These are phyloP conservation scores for Colletotrichum limetticola DNA, from an alignment of 2,329 filamentous ascomycete genomes.

Conservation along the genomic window DNA sequence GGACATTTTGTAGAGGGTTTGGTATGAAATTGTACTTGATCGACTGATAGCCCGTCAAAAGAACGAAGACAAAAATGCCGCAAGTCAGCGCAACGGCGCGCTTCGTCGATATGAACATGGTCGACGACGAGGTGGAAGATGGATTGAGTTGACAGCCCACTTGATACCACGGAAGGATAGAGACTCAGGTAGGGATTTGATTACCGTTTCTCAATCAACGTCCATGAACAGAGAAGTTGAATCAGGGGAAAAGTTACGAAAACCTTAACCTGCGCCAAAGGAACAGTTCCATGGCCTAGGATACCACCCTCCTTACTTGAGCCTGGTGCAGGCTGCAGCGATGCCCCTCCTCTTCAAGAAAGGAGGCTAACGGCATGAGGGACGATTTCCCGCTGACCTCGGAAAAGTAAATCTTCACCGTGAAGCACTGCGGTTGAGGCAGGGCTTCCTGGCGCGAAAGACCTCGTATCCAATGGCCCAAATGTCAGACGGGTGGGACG, in stretches of 20 bases:
- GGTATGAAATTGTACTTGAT: not conserved
- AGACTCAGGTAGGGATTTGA: too few species aligned
- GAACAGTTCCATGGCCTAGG: too few species aligned
- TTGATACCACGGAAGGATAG: not conserved
- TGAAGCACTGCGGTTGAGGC: not conserved
- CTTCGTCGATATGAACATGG: slow-evolving; percentile 19
- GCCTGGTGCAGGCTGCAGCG: too few species aligned
- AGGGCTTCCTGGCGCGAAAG: not conserved
- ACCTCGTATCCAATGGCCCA: slow-evolving; percentile 22
- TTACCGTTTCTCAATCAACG: too few species aligned
- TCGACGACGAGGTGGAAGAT: not conserved
- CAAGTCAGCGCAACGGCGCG: slow-evolving; percentile 13
- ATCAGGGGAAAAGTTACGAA: too few species aligned
- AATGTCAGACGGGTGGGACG: not conserved
- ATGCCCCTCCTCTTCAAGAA: too few species aligned
- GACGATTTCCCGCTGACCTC: not conserved
- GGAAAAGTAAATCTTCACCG: not conserved
- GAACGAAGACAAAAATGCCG: not conserved
- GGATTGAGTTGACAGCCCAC: not conserved
- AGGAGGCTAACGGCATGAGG: not conserved
- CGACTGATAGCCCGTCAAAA: slow-evolving; percentile 7
- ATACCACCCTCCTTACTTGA: too few species aligned
- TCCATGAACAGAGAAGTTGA: too few species aligned
- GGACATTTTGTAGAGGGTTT: not conserved
- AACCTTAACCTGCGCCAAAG: too few species aligned